Conservation (phyloP, 345 rosid species). For the Boechera divaricarpa region DNA sequence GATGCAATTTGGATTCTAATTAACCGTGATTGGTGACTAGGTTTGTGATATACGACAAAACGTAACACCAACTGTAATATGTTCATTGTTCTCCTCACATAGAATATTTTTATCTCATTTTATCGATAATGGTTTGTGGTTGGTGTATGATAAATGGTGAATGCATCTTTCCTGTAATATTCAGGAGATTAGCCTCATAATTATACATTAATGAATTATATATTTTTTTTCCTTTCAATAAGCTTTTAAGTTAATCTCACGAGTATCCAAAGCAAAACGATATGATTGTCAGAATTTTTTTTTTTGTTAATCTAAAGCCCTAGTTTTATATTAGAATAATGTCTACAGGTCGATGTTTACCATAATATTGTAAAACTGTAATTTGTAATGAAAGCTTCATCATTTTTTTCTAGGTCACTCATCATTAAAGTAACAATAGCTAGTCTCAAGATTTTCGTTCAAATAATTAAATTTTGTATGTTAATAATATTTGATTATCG, state of each 20-base stretch:
- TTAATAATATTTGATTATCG: neutral
- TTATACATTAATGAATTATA: neutral
- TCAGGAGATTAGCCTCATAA: neutral
- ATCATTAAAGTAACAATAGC: neutral
- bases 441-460: neutral
- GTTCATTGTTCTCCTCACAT: neutral
- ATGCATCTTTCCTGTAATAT: neutral
- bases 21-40: slow-evolving; percentile 47
- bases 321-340: neutral
- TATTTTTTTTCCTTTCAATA: neutral
- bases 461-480: neutral
- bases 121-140: neutral
- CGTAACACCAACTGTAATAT: slow-evolving; percentile 29
- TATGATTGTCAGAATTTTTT: neutral
- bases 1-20: slow-evolving; percentile 42
- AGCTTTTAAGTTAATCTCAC: neutral
- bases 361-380: neutral
- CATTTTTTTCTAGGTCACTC: neutral
- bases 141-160: neutral
- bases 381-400: neutral
- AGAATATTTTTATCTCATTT: neutral
- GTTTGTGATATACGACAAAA: slow-evolving; percentile 48
- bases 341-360: neutral
- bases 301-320: neutral
- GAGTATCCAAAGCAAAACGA: neutral